Percentiles rank a stretch among this genome's conserved stretches.
Evolutionary conservation across 2,329 filamentous ascomycete genomes (phyloP).

Genomic region (Leptographium lundbergii): DNA sequence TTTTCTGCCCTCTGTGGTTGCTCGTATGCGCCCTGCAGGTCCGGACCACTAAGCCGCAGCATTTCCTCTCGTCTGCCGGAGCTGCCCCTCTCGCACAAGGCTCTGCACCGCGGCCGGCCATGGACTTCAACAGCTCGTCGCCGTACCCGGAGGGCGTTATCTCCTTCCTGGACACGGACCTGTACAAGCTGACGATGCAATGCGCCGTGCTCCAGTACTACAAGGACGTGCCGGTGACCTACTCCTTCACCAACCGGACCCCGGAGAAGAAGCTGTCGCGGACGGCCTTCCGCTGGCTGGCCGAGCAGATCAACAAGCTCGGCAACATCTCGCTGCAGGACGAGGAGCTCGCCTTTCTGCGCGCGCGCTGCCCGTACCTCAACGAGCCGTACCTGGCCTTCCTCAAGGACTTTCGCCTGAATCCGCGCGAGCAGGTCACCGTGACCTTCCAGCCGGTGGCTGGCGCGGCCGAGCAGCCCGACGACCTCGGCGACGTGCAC

Average conservation of each 20-base stretch:
- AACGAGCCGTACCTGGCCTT: slow-evolving; percentile 66
- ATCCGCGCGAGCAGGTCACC: slow-evolving; percentile 66
- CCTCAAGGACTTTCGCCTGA: slow-evolving; percentile 68
- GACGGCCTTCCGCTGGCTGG: slow-evolving; percentile 72
- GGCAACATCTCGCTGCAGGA: slow-evolving; percentile 65
- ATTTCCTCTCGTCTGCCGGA: too few species aligned
- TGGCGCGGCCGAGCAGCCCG: slow-evolving; percentile 45
- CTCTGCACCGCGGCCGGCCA: slow-evolving; percentile 17
- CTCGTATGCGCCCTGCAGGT: too few species aligned
- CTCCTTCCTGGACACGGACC: slow-evolving; percentile 68
- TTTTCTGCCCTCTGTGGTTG: too few species aligned
- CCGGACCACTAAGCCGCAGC: too few species aligned
- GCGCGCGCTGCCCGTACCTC: slow-evolving; percentile 69
- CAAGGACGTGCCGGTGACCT: slow-evolving; percentile 68
- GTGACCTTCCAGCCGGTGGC: slow-evolving; percentile 49
- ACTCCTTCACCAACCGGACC: slow-evolving; percentile 90
- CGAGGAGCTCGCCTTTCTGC: slow-evolving; percentile 71
- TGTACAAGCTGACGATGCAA: slow-evolving; percentile 99
- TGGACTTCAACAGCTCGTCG: slow-evolving; percentile 55
- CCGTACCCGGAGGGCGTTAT: slow-evolving; percentile 64
- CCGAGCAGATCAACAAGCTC: slow-evolving; percentile 72
- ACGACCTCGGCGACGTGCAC: slow-evolving; percentile 57
- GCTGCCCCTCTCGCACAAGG: neutral
- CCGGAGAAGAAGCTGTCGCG: slow-evolving; percentile 84
- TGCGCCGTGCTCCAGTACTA: slow-evolving; percentile 91